A percentile compares a stretch with the other conserved stretches of the same genome.
Conservation (phyloP, 2,329 filamentous ascomycete genomes). For the Davidsoniella eucalypti region DNA sequence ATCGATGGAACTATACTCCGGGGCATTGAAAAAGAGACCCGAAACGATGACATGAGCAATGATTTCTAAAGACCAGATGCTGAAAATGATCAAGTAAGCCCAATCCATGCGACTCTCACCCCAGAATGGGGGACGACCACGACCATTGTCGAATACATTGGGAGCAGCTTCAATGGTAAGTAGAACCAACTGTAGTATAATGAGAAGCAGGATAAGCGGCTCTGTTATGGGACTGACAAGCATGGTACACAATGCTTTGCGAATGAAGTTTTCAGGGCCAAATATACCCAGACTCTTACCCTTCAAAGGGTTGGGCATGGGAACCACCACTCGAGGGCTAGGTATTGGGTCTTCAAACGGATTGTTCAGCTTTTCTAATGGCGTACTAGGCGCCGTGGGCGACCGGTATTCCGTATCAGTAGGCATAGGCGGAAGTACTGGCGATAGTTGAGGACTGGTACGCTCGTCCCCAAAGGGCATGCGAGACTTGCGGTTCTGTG, state of each 20-base stretch:
- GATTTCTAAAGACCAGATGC: slow-evolving; percentile 78
- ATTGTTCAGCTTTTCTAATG: slow-evolving; percentile 9
- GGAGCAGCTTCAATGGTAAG: slow-evolving; percentile 67
- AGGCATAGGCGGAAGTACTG: slow-evolving; percentile 18
- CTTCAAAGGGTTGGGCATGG: slow-evolving; percentile 53
- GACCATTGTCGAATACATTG: slow-evolving; percentile 47
- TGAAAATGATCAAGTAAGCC: slow-evolving; percentile 66
- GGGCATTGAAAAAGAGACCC: slow-evolving; percentile 76
- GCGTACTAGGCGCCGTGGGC: slow-evolving; percentile 16
- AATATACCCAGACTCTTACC: slow-evolving; percentile 80
- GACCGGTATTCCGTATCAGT: slow-evolving; percentile 33
- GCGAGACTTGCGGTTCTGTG: slow-evolving; percentile 42
- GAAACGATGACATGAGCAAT: slow-evolving; percentile 77
- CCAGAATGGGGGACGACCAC: slow-evolving; percentile 47
- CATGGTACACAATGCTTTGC: slow-evolving; percentile 62
- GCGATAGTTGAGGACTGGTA: slow-evolving; percentile 19
- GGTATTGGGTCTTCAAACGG: slow-evolving; percentile 13
- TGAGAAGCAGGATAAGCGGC: slow-evolving; percentile 70
- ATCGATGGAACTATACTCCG: slow-evolving; percentile 83
- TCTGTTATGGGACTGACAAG: slow-evolving; percentile 78
- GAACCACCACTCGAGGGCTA: slow-evolving; percentile 12
- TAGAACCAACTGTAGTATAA: slow-evolving; percentile 76
- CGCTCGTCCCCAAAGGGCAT: slow-evolving; percentile 37
- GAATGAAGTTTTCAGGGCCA: slow-evolving; percentile 56
- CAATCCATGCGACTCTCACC: slow-evolving; percentile 57